Base-by-base conservation (phyloP, 495 filamentous ascomycete genomes). In the Annulohypoxylon maeteangense region DNA sequence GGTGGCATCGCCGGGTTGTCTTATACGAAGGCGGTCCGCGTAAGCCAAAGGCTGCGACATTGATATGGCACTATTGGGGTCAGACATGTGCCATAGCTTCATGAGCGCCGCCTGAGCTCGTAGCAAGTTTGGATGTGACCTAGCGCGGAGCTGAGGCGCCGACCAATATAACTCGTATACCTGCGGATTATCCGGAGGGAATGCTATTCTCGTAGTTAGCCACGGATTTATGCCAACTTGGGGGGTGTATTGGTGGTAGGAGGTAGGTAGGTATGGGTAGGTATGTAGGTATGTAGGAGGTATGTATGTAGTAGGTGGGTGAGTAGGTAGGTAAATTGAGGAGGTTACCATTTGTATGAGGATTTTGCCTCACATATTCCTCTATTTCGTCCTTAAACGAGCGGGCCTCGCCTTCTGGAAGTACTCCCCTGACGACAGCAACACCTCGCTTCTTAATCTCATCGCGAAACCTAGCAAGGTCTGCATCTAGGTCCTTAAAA, bases 81-180 rank as follows among this genome's bases (percentile, higher is more conserved):
- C 83, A 0, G 79, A 75, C 18, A 83, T 85, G 23, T 87, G 89
- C 82, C 94, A 92, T 87, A 93, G 90, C 53, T 90, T 81, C 85
- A 95, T 91, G 16, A 97, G 83, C 58, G 91, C 91, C 12, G 79
- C 81, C 71, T 96, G 93, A 0, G 90, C 83, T 31, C 83, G 78
- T 3, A 97, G 81, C 68, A 97, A 65, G 54, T 90, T 89, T 8
- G 90, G 85, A 77, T 97, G 90, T 0, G 86, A 82, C 14, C 94
- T 87, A 10, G 94, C 93, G 42, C 87, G 85, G 27, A 92, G 81
- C 73, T 97, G 93, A 3, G 90, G 81, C 6, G 88, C 86, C 1
- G 91, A 91, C 94, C 94, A 97, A 81, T 97, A 97, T 2, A 97
- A 82, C 75, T 97, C 94, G 73, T 90, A 94, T 3, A 97, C 93